These are phyloP conservation scores for Uronychia binucleata DNA, from an alignment of 73 alveolate species.

Conservation along the genomic window DNA sequence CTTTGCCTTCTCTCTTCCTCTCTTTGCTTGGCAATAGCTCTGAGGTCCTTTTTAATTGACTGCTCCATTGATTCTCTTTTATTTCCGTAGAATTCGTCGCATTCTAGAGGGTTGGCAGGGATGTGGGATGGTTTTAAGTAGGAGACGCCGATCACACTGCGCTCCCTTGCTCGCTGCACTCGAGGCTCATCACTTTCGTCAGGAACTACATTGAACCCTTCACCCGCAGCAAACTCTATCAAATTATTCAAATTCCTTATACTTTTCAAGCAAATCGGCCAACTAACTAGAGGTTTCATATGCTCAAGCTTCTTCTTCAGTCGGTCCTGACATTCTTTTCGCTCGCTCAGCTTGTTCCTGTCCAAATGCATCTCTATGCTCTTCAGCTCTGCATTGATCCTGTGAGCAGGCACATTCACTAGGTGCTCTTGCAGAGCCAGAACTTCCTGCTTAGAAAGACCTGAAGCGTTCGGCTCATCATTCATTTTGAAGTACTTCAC, in stretches of 20 bases:
- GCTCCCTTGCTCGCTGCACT: constrained; percentile 20
- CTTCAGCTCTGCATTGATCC: constrained; percentile 38
- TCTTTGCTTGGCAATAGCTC: constrained; percentile 1
- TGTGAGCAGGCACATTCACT: constrained; percentile 40
- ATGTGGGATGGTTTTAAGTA: constrained; percentile 21
- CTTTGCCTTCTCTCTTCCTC: background rate
- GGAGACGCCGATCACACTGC: background rate
- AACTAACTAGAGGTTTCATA: constrained; percentile 25
- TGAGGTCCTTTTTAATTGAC: constrained; percentile 12
- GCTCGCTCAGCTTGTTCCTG: constrained; percentile 21
- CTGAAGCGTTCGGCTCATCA: constrained; percentile 60
- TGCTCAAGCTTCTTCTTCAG: constrained; percentile 18
- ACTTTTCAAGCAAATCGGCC: background rate
- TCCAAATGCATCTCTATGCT: constrained; percentile 42
- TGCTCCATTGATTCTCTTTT: background rate
- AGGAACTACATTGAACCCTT: background rate
- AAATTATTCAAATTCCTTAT: too few species aligned
- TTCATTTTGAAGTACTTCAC: constrained; percentile 44
- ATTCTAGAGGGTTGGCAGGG: constrained; percentile 44
- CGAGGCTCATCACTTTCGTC: constrained; percentile 20
- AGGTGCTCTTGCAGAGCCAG: constrained; percentile 21
- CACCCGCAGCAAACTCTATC: background rate
- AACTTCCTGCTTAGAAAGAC: constrained; percentile 36
- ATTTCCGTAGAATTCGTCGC: constrained; percentile 36
- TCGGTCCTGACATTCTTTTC: constrained; percentile 22